Percentiles rank a stretch among this genome's conserved stretches.
These are phyloP conservation scores for Mimosa pudica DNA, from an alignment of 306 rosid genomes.

Conservation along the genomic window DNA sequence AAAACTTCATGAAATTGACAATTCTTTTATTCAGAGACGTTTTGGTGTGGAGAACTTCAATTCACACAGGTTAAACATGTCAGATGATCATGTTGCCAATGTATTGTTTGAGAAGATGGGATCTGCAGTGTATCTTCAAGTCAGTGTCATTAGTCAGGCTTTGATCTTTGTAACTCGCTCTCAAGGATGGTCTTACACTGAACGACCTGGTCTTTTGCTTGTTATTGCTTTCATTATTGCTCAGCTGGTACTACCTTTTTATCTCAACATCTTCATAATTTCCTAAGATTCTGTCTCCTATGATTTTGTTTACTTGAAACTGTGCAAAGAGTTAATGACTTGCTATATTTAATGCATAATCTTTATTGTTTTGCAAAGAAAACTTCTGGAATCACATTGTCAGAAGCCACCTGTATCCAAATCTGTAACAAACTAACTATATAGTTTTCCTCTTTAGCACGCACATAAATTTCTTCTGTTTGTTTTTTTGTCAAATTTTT, in stretches of 20 bases:
- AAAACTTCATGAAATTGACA: constrained; percentile 1
- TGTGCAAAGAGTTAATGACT: not conserved
- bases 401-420: not conserved
- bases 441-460: not conserved
- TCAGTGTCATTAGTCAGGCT: constrained; percentile 75
- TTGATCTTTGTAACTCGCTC: constrained; percentile 75
- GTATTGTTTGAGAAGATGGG: constrained; percentile 41
- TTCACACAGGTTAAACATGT: not conserved
- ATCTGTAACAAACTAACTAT: not conserved
- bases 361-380: not conserved
- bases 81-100: not conserved
- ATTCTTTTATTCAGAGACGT: constrained; percentile 38
- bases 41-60: constrained; percentile 48
- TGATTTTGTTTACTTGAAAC: not conserved
- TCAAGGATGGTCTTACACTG: constrained; percentile 68
- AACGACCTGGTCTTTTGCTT: constrained; percentile 72
- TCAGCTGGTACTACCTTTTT: constrained; percentile 55
- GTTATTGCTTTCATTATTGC: constrained; percentile 61
- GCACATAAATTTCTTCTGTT: not conserved
- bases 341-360: not conserved
- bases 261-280: not conserved
- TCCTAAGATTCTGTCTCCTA: not conserved
- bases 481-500: not conserved
- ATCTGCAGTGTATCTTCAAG: constrained; percentile 76
- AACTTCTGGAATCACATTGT: not conserved